Percentiles rank a stretch among this genome's conserved stretches.
phyloP scores from a whole-genome alignment of 345 rosid genomes.

The Garcia nutans region DNA sequence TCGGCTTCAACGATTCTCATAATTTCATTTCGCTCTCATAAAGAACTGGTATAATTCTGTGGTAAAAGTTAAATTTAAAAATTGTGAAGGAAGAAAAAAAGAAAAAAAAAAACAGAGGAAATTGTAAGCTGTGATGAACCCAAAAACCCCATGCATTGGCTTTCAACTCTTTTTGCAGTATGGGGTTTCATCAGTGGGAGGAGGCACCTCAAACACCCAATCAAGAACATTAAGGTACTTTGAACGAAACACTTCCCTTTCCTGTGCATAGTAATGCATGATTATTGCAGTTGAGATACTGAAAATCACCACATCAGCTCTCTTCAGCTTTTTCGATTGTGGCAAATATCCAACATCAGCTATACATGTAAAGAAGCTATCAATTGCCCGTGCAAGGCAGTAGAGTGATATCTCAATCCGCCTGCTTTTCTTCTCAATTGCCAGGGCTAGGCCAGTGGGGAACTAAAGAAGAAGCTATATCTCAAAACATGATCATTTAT shows the following conservation, averaged over 20 bases:
- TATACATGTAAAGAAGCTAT: slow-evolving; percentile 85
- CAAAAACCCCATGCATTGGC: neutral
- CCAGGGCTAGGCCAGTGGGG: slow-evolving; percentile 79
- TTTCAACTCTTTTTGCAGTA: slow-evolving; percentile 31
- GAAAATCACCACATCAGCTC: slow-evolving; percentile 82
- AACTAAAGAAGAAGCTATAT: slow-evolving; percentile 53
- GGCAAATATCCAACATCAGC: slow-evolving; percentile 65
- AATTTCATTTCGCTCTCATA: too few species aligned
- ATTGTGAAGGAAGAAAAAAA: neutral
- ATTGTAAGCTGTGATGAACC: neutral
- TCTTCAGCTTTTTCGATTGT: slow-evolving; percentile 46
- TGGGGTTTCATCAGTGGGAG: slow-evolving; percentile 56
- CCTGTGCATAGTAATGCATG: slow-evolving; percentile 94
- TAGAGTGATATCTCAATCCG: slow-evolving; percentile 91
- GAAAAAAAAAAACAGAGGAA: neutral
- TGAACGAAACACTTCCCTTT: slow-evolving; percentile 89
- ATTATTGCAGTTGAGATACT: slow-evolving; percentile 84
- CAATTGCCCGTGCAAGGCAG: slow-evolving; percentile 91
- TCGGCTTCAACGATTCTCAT: too few species aligned
- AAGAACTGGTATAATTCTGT: neutral
- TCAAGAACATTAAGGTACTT: slow-evolving; percentile 90
- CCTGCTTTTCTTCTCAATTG: slow-evolving; percentile 90
- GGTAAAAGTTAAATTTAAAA: neutral
- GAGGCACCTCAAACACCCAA: slow-evolving; percentile 95
- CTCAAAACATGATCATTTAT: neutral